These are phyloP conservation scores for Aspergillus sp. DNA, from an alignment of 2,329 filamentous ascomycete genomes.

Conservation along the genomic window DNA sequence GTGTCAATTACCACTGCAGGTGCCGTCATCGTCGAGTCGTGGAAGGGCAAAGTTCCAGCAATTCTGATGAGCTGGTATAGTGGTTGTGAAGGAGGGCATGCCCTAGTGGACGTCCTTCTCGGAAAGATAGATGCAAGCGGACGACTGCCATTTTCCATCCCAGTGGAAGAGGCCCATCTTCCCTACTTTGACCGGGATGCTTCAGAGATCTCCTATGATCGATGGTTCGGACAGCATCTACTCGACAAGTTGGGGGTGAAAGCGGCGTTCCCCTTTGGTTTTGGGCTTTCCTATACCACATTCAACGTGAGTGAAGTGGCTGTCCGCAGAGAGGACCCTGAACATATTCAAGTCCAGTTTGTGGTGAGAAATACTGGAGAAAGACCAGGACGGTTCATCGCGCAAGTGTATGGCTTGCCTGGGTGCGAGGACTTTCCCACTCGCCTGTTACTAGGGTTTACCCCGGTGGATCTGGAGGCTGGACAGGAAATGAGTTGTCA, in stretches of 20 bases:
- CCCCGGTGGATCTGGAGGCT: background rate
- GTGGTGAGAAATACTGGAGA: background rate
- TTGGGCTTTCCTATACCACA: conserved; percentile 2
- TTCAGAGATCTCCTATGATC: conserved; percentile 18
- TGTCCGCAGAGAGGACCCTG: background rate
- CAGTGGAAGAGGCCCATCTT: conserved; percentile 20
- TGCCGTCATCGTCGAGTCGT: conserved; percentile 9
- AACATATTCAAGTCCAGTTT: background rate
- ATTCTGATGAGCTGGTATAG: conserved; percentile 13
- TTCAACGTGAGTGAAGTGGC: background rate
- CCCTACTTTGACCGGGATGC: conserved; percentile 22
- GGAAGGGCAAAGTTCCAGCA: conserved; percentile 6
- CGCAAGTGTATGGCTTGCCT: conserved; percentile 2
- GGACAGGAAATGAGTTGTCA: background rate
- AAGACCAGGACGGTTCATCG: conserved; percentile 5
- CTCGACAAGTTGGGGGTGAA: conserved; percentile 19
- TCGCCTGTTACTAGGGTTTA: conserved; percentile 6
- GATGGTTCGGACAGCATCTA: conserved; percentile 24
- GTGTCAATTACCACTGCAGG: conserved; percentile 4
- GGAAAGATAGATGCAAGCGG: conserved; percentile 9
- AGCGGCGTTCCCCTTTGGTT: conserved; percentile 1
- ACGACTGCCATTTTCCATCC: conserved; percentile 11
- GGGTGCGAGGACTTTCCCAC: conserved; percentile 2
- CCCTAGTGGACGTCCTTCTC: conserved; percentile 9
- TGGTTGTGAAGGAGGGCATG: conserved; percentile 11